Evolutionary conservation across 2,329 filamentous ascomycete genomes (phyloP).

Genomic region (Penicillium sp.): DNA sequence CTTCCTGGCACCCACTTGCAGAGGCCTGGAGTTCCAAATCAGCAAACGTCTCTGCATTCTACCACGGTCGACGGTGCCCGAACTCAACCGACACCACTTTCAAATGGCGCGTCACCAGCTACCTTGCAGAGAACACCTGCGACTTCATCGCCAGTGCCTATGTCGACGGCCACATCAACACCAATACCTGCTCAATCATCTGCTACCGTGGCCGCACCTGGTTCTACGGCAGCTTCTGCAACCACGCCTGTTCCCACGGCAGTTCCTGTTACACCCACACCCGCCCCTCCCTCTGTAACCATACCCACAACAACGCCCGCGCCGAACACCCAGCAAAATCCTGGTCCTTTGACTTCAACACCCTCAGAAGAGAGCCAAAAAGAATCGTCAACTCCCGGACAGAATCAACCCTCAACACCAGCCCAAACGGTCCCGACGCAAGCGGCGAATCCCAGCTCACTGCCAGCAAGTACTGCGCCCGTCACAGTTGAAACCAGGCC

Average conservation of each 20-base stretch:
- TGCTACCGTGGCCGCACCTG: neutral
- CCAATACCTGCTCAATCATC: slow-evolving; percentile 1
- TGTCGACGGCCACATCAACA: neutral
- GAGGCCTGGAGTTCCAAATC: slow-evolving; percentile 15
- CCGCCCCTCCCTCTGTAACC: no score
- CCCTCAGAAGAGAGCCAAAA: no score
- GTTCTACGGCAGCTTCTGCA: neutral
- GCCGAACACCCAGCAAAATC: no score
- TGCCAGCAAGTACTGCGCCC: neutral
- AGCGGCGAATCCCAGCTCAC: slow-evolving; percentile 8
- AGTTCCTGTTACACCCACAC: no score
- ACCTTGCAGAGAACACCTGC: slow-evolving; percentile 10
- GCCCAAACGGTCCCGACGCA: neutral
- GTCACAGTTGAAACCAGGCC: slow-evolving; percentile 4
- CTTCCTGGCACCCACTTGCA: slow-evolving; percentile 14
- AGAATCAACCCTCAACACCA: slow-evolving; percentile 7
- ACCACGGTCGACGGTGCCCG: neutral
- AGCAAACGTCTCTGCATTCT: slow-evolving; percentile 7
- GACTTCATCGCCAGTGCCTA: slow-evolving; percentile 1
- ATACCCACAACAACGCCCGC: no score
- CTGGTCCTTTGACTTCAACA: no score
- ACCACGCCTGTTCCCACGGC: no score
- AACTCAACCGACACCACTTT: no score
- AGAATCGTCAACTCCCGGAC: no score
- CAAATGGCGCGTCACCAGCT: no score